A percentile compares a stretch with the other conserved stretches of the same genome.
phyloP scores from a whole-genome alignment of 371 early-diverging fungal species.

The Apophysomyces trapeziformis region DNA sequence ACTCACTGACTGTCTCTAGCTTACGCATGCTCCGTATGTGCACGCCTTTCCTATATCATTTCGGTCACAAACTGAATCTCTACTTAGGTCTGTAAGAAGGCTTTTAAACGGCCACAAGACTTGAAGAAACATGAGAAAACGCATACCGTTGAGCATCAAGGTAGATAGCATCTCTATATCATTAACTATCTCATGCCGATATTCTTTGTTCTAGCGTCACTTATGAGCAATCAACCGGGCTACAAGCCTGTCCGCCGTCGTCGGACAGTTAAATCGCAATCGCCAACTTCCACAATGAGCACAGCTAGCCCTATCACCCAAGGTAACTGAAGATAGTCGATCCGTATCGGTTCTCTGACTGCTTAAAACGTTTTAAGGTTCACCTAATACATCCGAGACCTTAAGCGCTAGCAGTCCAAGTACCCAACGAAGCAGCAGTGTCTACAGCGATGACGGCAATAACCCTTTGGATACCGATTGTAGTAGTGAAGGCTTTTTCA shows the following conservation, averaged over 20 bases:
- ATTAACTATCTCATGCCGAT: not conserved
- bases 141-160: slow-evolving; percentile 69
- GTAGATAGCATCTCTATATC: slow-evolving; percentile 8
- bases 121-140: slow-evolving; percentile 91
- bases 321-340: not conserved
- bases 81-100: slow-evolving; percentile 73
- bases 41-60: not conserved
- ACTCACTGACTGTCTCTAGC: slow-evolving; percentile 14
- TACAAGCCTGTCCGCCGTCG: slow-evolving; percentile 41
- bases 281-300: not conserved
- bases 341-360: not conserved
- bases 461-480: slow-evolving; percentile 14
- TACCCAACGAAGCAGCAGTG: slow-evolving; percentile 4
- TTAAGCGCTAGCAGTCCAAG: not conserved
- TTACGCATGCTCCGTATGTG: slow-evolving; percentile 22
- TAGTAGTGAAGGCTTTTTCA: slow-evolving; percentile 8
- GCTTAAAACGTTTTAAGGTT: not conserved
- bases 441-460: slow-evolving; percentile 16
- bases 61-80: not conserved
- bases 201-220: slow-evolving; percentile 26
- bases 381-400: not conserved
- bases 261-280: slow-evolving; percentile 13
- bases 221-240: slow-evolving; percentile 45
- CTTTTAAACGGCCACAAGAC: slow-evolving; percentile 95
- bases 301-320: not conserved